Evolutionary conservation across 169 alveolate genomes (phyloP), one percentile per base, ranked within the genome.

Genomic region (Amoebophrya sp.): DNA sequence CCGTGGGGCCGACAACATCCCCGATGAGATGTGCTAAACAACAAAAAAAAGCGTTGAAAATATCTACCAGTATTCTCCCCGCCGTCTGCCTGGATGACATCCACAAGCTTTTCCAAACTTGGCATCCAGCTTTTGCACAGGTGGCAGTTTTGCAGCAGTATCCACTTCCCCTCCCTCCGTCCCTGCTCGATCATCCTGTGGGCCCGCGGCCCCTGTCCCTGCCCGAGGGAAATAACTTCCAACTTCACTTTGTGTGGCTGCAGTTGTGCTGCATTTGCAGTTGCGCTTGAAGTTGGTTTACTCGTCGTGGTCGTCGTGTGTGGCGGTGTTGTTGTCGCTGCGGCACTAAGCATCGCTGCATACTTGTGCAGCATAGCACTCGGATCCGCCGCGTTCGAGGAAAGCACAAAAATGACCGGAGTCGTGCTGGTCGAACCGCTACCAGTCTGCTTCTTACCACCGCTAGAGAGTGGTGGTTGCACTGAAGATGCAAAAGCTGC

Each of bases 351-450:
- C 91, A 96, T n/a, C 53, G 94, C 95, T 39, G 97, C 98, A 54
- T 97, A 94, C 32, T 93, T 90, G 93, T 97, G 98, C 54, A 97
- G 97, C 93, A 96, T 97, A 91, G 95, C 94, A 23, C 97, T 97
- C 90, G 98, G 98, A 92, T 98, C 97, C 25, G 98, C 96, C 40
- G 99, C 99, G n/a, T n/a, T n/a, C 66, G 99, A 98, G 39, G 98
- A 96, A 89, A 98, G 92, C 53, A 98, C 96, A 89, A 97, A 97
- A 96, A 98, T 95, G 92, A 98, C 95, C 25, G 99, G 99, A 35
- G 97, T 97, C 32, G 97, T 95, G 90, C 97, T 95, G 35, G 97
- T 95, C 92, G 98, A 95, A 92, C 96, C 98, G 90, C 94, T 93
- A 40, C 95, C 95, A 32, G 97, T 95, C 2, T 95, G 94, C 89